These are phyloP conservation scores for Raffaelea ambrosiae DNA, from an alignment of 2,329 filamentous ascomycete genomes.

Conservation along the genomic window DNA sequence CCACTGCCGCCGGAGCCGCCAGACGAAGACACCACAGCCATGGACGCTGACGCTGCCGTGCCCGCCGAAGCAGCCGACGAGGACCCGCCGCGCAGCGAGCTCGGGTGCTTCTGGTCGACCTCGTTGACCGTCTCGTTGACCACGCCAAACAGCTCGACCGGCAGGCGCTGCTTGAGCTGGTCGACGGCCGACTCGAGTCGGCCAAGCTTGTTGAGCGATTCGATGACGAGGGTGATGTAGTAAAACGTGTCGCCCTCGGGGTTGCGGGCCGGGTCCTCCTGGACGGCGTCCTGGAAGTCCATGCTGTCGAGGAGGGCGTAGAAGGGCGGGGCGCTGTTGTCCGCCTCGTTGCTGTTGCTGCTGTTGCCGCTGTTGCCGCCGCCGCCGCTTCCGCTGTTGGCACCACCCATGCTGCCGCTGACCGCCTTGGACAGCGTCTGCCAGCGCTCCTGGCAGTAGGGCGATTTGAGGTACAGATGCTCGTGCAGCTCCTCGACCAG, in stretches of 20 bases:
- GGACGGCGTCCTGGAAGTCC: conserved; percentile 52
- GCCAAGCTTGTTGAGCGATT: conserved; percentile 83
- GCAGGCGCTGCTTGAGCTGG: conserved; percentile 83
- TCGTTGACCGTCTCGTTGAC: conserved; percentile 94
- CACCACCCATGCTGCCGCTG: conserved; percentile 33
- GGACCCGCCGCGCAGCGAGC: conserved; percentile 50
- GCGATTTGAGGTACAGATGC: conserved; percentile 94
- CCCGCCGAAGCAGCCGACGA: conserved; percentile 30
- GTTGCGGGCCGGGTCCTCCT: conserved; percentile 86
- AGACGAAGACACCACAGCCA: not conserved
- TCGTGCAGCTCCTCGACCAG: conserved; percentile 95
- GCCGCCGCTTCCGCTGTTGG: not conserved
- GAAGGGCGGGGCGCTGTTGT: conserved; percentile 43
- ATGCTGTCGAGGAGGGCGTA: conserved; percentile 51
- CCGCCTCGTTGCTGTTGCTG: conserved; percentile 27
- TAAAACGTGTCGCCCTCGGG: conserved; percentile 93
- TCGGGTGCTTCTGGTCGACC: conserved; percentile 88
- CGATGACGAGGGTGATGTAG: conserved; percentile 80
- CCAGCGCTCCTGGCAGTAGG: conserved; percentile 95
- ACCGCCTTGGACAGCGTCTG: conserved; percentile 66
- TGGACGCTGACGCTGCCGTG: conserved; percentile 36
- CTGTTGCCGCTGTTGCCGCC: conserved; percentile 33
- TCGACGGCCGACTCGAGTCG: conserved; percentile 80
- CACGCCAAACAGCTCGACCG: conserved; percentile 86
- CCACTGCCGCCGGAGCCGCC: not conserved